Percentiles rank a stretch among this genome's conserved stretches.
Evolutionary conservation across 345 rosid species (phyloP).

Genomic region (Arabidopsis suecica): DNA sequence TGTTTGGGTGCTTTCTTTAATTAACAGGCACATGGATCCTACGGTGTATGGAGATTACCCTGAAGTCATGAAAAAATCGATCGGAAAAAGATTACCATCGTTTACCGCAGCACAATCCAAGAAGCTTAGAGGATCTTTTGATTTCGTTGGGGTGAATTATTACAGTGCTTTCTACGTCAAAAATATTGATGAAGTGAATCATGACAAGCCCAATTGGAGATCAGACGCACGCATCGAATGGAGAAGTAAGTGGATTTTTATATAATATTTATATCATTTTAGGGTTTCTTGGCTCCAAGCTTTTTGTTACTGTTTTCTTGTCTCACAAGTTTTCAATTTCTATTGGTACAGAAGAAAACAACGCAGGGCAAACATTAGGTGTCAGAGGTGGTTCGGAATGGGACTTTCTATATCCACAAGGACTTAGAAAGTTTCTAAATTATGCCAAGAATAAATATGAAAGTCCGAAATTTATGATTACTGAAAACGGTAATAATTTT

Average conservation of each 20-base stretch:
- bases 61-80: slow-evolving; percentile 39
- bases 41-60: slow-evolving; percentile 49
- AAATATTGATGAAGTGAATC: slow-evolving; percentile 35
- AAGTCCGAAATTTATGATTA: slow-evolving; percentile 52
- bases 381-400: slow-evolving; percentile 49
- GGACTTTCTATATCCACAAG: slow-evolving; percentile 57
- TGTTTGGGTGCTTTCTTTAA: not conserved
- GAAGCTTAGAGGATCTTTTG: slow-evolving; percentile 43
- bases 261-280: not conserved
- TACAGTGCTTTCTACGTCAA: slow-evolving; percentile 45
- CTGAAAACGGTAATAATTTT: slow-evolving; percentile 57
- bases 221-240: slow-evolving; percentile 50
- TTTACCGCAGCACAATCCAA: slow-evolving; percentile 40
- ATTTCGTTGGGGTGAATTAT: slow-evolving; percentile 48
- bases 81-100: slow-evolving; percentile 43
- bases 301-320: slow-evolving; percentile 15
- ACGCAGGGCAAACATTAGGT: slow-evolving; percentile 44
- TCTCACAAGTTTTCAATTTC: slow-evolving; percentile 5
- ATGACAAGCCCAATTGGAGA: slow-evolving; percentile 42
- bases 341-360: slow-evolving; percentile 42
- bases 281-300: not conserved
- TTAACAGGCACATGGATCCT: slow-evolving; percentile 46
- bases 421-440: slow-evolving; percentile 48
- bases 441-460: slow-evolving; percentile 51
- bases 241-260: slow-evolving; percentile 46